Base-by-base conservation (phyloP, 2,329 filamentous ascomycete genomes). In the Calonectria pteridis region DNA sequence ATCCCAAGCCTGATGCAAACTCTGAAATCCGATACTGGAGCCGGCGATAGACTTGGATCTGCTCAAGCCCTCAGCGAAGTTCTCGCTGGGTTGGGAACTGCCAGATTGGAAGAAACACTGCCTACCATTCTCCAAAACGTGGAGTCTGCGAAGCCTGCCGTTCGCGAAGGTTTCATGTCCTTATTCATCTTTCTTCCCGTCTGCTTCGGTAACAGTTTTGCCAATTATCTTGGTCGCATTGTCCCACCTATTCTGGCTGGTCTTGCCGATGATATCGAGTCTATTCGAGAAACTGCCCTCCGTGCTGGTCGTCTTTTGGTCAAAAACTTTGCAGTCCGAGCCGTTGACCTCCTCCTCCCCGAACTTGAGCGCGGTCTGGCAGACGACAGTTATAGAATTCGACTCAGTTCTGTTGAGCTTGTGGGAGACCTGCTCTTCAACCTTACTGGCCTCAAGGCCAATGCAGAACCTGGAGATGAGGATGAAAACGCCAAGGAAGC, bases 161-260 rank as follows among this genome's bases (percentile, higher is more conserved):
- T 99, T 76, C 93, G 97, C 80, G 97, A 99, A 88, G 97, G 97
- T 58, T 99, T 99, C 88, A 99, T 99, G 97, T 98, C 97, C 10
- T 90, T 99, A 50, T 99, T 99, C 86, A 98, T 99, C 78, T 99
- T 98, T 90, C 92, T 99, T 87, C 97, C 97, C 16, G 97, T 98
- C 67, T 99, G 97, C 86, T 99, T 99, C 81, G 97, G 97, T 81
- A 99, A 99, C 89, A 98, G 96, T 84, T 99, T 99, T 82, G 94
- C 97, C 79, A 95, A 95, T 82, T 99, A 99, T 82, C 93, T 99
- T 74, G 95, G 93, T 85, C 95, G 93, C 83, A 98, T 99, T 81
- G 98, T 99, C 79, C 97, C 97, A 23, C 94, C 97, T 26, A 98
- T 99, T 80, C 89, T 99, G 76, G 93, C 95, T 77, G 97, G 97